These are phyloP conservation scores for Spathaspora sp. DNA, from an alignment of 805 yeast species.

Conservation along the genomic window DNA sequence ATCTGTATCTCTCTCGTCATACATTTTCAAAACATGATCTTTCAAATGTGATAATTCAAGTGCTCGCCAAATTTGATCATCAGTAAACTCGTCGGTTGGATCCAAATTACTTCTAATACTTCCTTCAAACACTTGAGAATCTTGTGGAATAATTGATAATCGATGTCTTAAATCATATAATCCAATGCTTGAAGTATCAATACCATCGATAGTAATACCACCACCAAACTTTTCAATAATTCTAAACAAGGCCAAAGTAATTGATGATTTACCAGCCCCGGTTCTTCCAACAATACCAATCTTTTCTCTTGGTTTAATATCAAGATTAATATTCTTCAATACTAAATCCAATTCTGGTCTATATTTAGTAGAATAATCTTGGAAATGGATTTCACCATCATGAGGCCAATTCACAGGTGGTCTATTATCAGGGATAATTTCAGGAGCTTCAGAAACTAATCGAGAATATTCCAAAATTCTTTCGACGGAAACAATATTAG, in stretches of 20 bases:
- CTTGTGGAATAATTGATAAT: slow-evolving; percentile 43
- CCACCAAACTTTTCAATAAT: slow-evolving; percentile 40
- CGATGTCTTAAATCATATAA: slow-evolving; percentile 41
- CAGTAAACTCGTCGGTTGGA: slow-evolving; percentile 32
- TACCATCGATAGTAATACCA: slow-evolving; percentile 30
- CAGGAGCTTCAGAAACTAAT: slow-evolving; percentile 84
- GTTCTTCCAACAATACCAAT: slow-evolving; percentile 45
- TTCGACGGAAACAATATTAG: slow-evolving; percentile 95
- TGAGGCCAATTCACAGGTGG: slow-evolving; percentile 49
- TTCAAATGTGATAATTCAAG: slow-evolving; percentile 41
- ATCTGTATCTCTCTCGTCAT: slow-evolving; percentile 20
- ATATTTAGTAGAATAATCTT: slow-evolving; percentile 38
- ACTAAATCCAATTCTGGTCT: slow-evolving; percentile 44
- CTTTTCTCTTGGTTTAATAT: slow-evolving; percentile 36
- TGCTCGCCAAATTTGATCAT: slow-evolving; percentile 40
- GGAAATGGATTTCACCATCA: slow-evolving; percentile 33
- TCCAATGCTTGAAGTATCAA: slow-evolving; percentile 34
- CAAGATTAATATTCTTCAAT: slow-evolving; percentile 34
- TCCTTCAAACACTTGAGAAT: slow-evolving; percentile 45
- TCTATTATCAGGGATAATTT: slow-evolving; percentile 54
- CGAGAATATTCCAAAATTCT: slow-evolving; percentile 84
- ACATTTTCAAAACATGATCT: slow-evolving; percentile 37
- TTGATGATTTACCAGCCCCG: slow-evolving; percentile 45
- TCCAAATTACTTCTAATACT: slow-evolving; percentile 38
- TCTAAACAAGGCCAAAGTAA: slow-evolving; percentile 41